Percentiles rank a stretch among this genome's conserved stretches.
phyloP scores from a whole-genome alignment of 164 flowering plant species.

The Tetrastigma voinierianum region DNA sequence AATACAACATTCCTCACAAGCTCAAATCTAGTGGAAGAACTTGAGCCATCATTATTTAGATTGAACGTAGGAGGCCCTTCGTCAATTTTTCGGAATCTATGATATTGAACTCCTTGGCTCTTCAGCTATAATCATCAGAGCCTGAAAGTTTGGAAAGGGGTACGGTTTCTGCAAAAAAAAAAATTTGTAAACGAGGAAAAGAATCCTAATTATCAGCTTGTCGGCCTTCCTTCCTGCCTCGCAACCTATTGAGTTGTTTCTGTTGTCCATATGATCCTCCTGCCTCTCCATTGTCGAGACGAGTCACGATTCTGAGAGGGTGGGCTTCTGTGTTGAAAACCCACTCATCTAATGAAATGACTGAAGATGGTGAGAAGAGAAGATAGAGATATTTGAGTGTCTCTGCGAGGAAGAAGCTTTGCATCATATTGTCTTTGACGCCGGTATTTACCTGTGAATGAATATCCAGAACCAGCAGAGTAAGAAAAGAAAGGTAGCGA shows the following conservation, averaged over 20 bases:
- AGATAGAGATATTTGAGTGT: constrained; percentile 91
- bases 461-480: constrained; percentile 5
- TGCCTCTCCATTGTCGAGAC: constrained; percentile 20
- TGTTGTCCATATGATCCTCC: constrained; percentile 23
- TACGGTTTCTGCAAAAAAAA: neutral
- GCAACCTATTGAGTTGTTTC: constrained; percentile 33
- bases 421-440: constrained; percentile 92
- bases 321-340: constrained; percentile 98
- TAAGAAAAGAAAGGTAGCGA: no score
- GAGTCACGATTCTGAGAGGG: constrained; percentile 68
- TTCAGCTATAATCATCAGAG: neutral
- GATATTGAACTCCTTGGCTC: neutral
- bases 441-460: constrained; percentile 69
- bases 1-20: neutral
- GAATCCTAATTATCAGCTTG: constrained; percentile 17
- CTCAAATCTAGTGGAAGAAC: neutral
- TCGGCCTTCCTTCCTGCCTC: constrained; percentile 69
- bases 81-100: neutral
- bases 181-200: neutral
- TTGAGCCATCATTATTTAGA: neutral
- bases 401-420: constrained; percentile 97
- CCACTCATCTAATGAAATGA: constrained; percentile 85
- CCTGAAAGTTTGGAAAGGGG: neutral
- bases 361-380: constrained; percentile 76
- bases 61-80: neutral